These are phyloP conservation scores for Neurospora sp. DNA, from an alignment of 2,329 filamentous ascomycete genomes.

Conservation along the genomic window DNA sequence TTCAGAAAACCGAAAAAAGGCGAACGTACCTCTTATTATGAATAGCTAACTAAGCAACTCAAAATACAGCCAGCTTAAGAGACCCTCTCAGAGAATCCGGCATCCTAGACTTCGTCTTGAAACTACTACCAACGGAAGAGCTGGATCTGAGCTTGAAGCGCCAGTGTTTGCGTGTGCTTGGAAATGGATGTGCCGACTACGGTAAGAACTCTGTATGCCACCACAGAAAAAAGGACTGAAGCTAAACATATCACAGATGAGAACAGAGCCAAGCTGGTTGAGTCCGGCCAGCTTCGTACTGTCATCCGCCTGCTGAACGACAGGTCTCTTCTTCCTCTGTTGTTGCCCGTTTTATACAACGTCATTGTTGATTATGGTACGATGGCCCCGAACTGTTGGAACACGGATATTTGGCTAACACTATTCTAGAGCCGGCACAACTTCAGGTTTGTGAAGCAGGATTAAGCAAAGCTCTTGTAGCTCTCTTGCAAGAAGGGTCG, in stretches of 20 bases:
- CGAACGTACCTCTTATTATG: background rate
- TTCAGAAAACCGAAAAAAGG: background rate
- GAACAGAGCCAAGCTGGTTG: slow-evolving; percentile 47
- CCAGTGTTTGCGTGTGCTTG: slow-evolving; percentile 47
- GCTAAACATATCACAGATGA: slow-evolving; percentile 30
- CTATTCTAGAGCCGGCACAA: slow-evolving; percentile 44
- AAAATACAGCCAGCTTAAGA: slow-evolving; percentile 42
- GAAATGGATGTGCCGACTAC: slow-evolving; percentile 55
- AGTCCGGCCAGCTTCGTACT: slow-evolving; percentile 34
- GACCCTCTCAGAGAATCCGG: slow-evolving; percentile 47
- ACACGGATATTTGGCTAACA: slow-evolving; percentile 6
- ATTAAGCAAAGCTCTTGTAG: slow-evolving; percentile 39
- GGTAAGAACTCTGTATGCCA: slow-evolving; percentile 23
- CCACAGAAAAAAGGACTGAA: background rate
- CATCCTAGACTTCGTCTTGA: slow-evolving; percentile 46
- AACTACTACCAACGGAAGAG: slow-evolving; percentile 30
- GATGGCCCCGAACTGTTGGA: slow-evolving; percentile 7
- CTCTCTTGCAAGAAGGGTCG: slow-evolving; percentile 27
- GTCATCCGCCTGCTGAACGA: slow-evolving; percentile 40
- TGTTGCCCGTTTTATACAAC: slow-evolving; percentile 53
- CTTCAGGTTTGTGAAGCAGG: slow-evolving; percentile 41
- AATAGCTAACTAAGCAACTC: background rate
- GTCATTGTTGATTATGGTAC: slow-evolving; percentile 54
- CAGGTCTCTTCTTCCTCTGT: slow-evolving; percentile 39
- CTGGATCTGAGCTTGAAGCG: slow-evolving; percentile 36